phyloP scores from a whole-genome alignment of 345 rosid genomes.

The Gossypium ekmanianum region DNA sequence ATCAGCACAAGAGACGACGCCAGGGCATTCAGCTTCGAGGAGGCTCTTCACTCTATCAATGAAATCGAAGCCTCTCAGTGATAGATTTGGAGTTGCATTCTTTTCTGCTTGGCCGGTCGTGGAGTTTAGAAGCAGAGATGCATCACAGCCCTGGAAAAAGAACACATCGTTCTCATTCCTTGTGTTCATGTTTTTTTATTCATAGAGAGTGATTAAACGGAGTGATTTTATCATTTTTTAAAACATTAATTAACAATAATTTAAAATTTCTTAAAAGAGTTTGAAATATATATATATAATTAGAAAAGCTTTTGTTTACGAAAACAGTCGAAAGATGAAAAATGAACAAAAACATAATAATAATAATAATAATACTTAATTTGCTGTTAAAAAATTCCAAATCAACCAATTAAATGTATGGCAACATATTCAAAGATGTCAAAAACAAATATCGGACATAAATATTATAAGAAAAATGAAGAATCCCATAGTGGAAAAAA shows the following conservation, averaged over 20 bases:
- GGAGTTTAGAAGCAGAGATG: constrained; percentile 70
- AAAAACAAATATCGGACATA: neutral
- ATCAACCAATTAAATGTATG: too few species aligned
- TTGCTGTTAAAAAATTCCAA: too few species aligned
- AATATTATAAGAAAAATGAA: neutral
- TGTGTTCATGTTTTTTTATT: neutral
- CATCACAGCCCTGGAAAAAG: constrained; percentile 77
- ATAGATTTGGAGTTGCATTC: constrained; percentile 56
- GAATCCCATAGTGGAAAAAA: neutral
- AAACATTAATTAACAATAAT: neutral
- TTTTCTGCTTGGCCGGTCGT: constrained; percentile 61
- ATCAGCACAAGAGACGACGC: constrained; percentile 83
- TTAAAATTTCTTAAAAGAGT: too few species aligned
- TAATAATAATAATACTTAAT: too few species aligned
- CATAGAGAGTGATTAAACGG: too few species aligned
- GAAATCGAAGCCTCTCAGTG: constrained; percentile 70
- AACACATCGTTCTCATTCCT: neutral
- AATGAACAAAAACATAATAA: too few species aligned
- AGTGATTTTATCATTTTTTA: too few species aligned
- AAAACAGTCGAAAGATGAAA: too few species aligned
- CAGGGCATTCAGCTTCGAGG: constrained; percentile 67
- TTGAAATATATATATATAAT: too few species aligned
- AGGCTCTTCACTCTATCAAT: constrained; percentile 61
- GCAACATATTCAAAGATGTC: neutral
- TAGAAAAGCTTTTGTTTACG: too few species aligned